These are phyloP conservation scores for Macrotyloma uniflorum DNA, from an alignment of 306 rosid species.

Conservation along the genomic window DNA sequence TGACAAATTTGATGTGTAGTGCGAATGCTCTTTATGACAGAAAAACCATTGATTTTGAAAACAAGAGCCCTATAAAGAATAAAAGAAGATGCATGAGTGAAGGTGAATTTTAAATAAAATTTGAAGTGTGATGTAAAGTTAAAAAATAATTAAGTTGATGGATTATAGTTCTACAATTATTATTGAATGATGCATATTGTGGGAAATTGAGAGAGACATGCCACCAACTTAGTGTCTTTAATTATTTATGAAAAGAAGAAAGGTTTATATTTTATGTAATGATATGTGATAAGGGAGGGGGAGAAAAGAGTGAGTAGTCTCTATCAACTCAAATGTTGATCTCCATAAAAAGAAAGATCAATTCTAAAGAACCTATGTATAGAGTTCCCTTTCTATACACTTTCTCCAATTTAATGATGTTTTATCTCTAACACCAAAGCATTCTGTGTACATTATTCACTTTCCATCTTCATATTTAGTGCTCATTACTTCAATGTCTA, in stretches of 20 bases:
- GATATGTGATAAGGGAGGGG: constrained; percentile 23
- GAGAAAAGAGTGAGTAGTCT: constrained; percentile 33
- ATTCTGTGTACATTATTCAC: constrained; percentile 15
- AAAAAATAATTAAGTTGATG: not conserved
- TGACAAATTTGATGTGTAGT: not conserved
- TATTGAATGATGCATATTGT: constrained; percentile 33
- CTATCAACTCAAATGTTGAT: constrained; percentile 32
- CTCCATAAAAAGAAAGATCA: constrained; percentile 24
- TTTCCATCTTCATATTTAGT: constrained; percentile 14
- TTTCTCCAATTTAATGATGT: constrained; percentile 6
- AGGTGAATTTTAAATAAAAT: not conserved
- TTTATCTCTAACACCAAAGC: not conserved
- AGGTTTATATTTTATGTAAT: constrained; percentile 21
- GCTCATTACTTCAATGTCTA: not conserved
- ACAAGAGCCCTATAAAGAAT: not conserved
- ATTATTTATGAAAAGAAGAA: constrained; percentile 32
- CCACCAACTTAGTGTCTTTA: constrained; percentile 37
- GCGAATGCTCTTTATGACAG: constrained; percentile 1
- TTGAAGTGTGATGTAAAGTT: not conserved
- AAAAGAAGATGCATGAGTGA: not conserved
- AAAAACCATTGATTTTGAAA: not conserved
- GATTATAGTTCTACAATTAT: constrained; percentile 23
- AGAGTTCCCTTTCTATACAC: constrained; percentile 34
- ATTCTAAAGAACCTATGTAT: constrained; percentile 31
- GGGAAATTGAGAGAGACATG: constrained; percentile 51